Percentiles rank a stretch among this genome's conserved stretches.
Evolutionary conservation across 306 rosid genomes (phyloP).

Genomic region (Rosa persica): DNA sequence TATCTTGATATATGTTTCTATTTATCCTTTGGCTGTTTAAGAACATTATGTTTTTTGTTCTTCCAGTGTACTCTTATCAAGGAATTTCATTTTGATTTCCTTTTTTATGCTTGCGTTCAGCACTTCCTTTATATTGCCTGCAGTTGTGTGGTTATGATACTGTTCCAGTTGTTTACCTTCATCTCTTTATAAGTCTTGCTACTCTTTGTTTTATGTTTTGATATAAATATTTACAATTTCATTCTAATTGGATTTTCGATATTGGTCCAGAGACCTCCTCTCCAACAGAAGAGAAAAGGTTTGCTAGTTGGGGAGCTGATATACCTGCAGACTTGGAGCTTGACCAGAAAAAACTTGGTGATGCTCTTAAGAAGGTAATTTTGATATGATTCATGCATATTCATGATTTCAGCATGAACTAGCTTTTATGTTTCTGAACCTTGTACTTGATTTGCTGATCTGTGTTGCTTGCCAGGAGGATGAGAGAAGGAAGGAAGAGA

Average conservation of each 20-base stretch:
- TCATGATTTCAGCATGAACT: neutral
- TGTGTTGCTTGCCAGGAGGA: conserved; percentile 44
- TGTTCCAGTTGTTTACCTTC: neutral
- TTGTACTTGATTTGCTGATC: neutral
- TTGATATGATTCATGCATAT: neutral
- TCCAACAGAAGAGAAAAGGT: conserved; percentile 42
- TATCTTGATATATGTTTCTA: neutral
- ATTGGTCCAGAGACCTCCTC: conserved; percentile 31
- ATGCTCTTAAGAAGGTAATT: conserved; percentile 52
- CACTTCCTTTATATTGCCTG: neutral
- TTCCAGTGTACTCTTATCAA: neutral
- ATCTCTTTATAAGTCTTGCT: neutral
- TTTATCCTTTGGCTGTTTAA: neutral
- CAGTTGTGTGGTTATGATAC: neutral
- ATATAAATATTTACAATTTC: neutral
- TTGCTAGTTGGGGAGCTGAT: conserved; percentile 58
- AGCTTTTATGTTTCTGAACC: neutral
- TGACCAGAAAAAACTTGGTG: conserved; percentile 44
- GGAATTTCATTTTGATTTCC: neutral
- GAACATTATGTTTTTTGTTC: neutral
- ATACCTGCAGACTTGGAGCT: conserved; percentile 50
- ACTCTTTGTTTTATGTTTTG: neutral
- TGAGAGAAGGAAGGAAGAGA: conserved; percentile 51
- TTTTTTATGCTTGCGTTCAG: neutral
- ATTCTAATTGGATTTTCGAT: conserved; percentile 4